phyloP scores from a whole-genome alignment of 352 stramenopile genomes.

The Phytophthora macrochlamydospora region DNA sequence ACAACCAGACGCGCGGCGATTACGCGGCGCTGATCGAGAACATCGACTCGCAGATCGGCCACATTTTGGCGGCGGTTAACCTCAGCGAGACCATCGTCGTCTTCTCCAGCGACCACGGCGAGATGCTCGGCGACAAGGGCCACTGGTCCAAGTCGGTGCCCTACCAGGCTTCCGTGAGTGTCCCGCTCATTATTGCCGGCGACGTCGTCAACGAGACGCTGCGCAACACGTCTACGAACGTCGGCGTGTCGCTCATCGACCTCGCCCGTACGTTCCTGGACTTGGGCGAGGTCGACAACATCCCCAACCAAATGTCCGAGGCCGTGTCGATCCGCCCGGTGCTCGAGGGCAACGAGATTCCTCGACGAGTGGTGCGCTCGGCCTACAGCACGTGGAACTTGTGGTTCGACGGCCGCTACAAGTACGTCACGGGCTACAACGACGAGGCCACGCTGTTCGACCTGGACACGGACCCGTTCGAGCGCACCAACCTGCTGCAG shows the following conservation, averaged over 20 bases:
- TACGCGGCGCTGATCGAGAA: slow-evolving; percentile 45
- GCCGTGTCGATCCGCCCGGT: slow-evolving; percentile 31
- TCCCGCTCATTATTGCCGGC: slow-evolving; percentile 31
- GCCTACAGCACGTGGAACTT: slow-evolving; percentile 35
- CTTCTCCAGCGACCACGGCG: slow-evolving; percentile 39
- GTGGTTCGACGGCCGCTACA: slow-evolving; percentile 42
- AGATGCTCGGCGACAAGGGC: slow-evolving; percentile 37
- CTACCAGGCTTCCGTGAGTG: slow-evolving; percentile 35
- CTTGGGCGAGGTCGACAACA: slow-evolving; percentile 29
- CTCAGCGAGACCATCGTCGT: slow-evolving; percentile 37
- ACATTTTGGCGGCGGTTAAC: slow-evolving; percentile 34
- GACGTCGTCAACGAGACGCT: slow-evolving; percentile 30
- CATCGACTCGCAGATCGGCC: slow-evolving; percentile 37
- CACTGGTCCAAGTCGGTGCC: slow-evolving; percentile 36
- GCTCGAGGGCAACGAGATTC: slow-evolving; percentile 18
- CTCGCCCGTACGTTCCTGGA: slow-evolving; percentile 37
- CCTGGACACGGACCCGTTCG: slow-evolving; percentile 33
- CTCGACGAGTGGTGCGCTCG: slow-evolving; percentile 32
- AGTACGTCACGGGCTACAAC: slow-evolving; percentile 39
- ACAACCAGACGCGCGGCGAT: slow-evolving; percentile 36
- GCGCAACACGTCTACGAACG: slow-evolving; percentile 28
- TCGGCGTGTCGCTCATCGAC: slow-evolving; percentile 38
- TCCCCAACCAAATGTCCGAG: slow-evolving; percentile 37
- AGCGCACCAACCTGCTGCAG: slow-evolving; percentile 31
- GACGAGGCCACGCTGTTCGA: slow-evolving; percentile 37